Conservation (phyloP, 2,329 filamentous ascomycete genomes). For the Colletotrichum filicis region DNA sequence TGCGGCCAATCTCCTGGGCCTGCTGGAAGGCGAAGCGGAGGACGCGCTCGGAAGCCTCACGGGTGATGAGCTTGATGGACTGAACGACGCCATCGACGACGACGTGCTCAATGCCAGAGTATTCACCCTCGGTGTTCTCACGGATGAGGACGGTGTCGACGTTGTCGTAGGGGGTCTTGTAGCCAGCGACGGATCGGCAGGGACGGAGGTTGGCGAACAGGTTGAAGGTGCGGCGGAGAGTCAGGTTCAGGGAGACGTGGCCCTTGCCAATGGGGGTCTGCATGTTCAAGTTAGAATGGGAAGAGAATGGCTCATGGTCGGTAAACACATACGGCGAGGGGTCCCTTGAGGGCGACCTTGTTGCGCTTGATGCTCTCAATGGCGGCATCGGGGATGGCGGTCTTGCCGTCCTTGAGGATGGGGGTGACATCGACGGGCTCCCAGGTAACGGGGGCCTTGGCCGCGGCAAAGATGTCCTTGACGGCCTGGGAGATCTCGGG, state of each 20-base stretch:
- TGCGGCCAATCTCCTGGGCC: conserved; percentile 90
- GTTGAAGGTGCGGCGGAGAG: conserved; percentile 98
- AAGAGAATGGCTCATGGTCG: neutral
- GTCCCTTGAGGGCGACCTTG: conserved; percentile 97
- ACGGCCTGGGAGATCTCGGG: conserved; percentile 98
- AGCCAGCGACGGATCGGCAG: conserved; percentile 95
- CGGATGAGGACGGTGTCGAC: conserved; percentile 98
- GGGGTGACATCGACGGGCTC: conserved; percentile 97
- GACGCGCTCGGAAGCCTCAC: conserved; percentile 93
- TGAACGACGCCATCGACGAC: conserved; percentile 98
- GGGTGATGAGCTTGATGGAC: conserved; percentile 99
- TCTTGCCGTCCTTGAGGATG: conserved; percentile 93
- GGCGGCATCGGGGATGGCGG: conserved; percentile 90
- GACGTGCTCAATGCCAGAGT: conserved; percentile 98
- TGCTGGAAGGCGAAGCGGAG: conserved; percentile 99
- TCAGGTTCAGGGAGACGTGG: conserved; percentile 98
- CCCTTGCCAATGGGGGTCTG: conserved; percentile 80
- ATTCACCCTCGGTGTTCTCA: conserved; percentile 99
- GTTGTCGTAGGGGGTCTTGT: conserved; percentile 97
- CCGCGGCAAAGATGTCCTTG: conserved; percentile 98
- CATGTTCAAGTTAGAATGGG: conserved; percentile 30
- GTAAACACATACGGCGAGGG: conserved; percentile 80
- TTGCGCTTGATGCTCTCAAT: conserved; percentile 95
- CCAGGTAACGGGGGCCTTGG: conserved; percentile 95
- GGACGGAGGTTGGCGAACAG: conserved; percentile 99